These are phyloP conservation scores for Nemania abortiva DNA, from an alignment of 2,329 filamentous ascomycete genomes.

Conservation along the genomic window DNA sequence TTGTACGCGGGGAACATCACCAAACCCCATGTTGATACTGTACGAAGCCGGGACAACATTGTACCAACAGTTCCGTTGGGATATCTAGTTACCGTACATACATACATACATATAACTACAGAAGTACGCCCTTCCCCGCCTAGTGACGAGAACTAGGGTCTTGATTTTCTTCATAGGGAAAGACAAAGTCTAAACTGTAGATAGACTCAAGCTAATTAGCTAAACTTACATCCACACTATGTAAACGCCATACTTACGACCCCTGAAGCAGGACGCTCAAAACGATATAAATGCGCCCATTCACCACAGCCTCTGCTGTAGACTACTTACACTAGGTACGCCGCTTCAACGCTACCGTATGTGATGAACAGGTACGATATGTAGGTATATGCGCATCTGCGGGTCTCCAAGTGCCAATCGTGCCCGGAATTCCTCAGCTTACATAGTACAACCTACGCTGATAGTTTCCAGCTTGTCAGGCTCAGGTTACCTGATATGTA, in stretches of 20 bases:
- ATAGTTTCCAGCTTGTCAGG: constrained; percentile 4
- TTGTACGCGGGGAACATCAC: not conserved
- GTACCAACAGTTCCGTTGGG: constrained; percentile 13
- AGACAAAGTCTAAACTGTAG: not conserved
- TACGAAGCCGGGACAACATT: constrained; percentile 4
- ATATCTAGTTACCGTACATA: constrained; percentile 8
- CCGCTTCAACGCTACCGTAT: constrained; percentile 20
- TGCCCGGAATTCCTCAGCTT: constrained; percentile 13
- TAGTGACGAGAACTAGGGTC: not conserved
- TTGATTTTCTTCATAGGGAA: not conserved
- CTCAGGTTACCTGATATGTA: not conserved
- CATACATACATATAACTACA: not conserved
- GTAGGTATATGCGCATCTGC: constrained; percentile 19
- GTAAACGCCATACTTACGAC: not conserved
- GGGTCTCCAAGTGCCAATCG: constrained; percentile 19
- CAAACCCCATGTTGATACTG: not conserved
- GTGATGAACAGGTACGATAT: constrained; percentile 17
- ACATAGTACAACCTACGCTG: not conserved
- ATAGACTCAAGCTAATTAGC: constrained; percentile 23
- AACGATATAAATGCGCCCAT: not conserved
- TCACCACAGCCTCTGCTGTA: not conserved
- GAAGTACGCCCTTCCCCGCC: not conserved
- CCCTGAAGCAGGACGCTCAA: not conserved
- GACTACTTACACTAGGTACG: not conserved
- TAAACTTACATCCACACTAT: not conserved